Evolutionary conservation across 2,329 filamentous ascomycete genomes (phyloP), one percentile per base, ranked within the genome.

Genomic region (Didymella pomorum): DNA sequence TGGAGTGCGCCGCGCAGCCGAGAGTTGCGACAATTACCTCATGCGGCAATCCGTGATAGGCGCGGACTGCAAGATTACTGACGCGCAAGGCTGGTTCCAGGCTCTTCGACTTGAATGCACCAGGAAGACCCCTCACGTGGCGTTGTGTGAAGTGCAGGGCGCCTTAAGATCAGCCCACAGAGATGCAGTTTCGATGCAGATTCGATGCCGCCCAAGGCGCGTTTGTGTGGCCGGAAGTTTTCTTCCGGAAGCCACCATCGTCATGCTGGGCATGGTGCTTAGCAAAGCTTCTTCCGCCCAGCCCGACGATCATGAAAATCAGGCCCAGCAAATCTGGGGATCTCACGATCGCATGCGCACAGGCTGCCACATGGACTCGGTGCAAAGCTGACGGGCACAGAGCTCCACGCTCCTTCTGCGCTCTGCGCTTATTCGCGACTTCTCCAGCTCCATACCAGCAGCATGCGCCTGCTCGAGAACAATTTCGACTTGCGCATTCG

Each of bases 211-310:
- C n/a, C n/a, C n/a, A 16, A 18, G n/a, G 44, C 23, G 43, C n/a
- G 1, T 31, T 16, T 23, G 14, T 14, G 11, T 56, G 41, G 46
- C 47, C 43, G 52, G 44, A 39, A 9, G 18, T 43, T 43, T 54
- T 18, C 5, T 2, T 18, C 21, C 35, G 35, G 20, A 41, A 39
- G 54, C 54, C 54, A 57, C 47, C 16, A 1, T 33, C 47, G 47
- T 52, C 54, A 47, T 48, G 26, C 47, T 52, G 42, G 25, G 41
- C 42, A 4, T 21, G 2, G 10, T 51, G 48, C 54, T 47, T 42
- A 18, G 39, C 21, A 41, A 37, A 46, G 42, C 42, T 41, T 41
- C 26, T 18, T 14, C 14, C 21, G 43, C 33, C 25, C 43, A 33
- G 43, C 33, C 16, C 29, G 25, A 33, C 37, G 42, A 42, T 31